Evolutionary conservation across 306 rosid genomes (phyloP), one percentile per base, ranked within the genome.

Genomic region (Trifolium repens): DNA sequence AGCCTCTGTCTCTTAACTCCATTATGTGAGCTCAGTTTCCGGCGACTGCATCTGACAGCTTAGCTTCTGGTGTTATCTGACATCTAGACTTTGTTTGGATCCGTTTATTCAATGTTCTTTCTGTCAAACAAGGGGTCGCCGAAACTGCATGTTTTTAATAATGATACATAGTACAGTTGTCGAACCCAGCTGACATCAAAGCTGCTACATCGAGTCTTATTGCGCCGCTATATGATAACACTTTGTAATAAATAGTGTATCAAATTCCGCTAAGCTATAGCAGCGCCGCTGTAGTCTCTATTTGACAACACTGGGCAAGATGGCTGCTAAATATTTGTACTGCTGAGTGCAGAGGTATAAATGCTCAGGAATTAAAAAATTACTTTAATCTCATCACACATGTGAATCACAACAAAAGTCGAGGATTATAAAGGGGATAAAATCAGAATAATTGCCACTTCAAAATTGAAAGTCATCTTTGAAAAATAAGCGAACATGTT

Each of bases 1-100:
- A 35, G 47, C 69, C 47, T 16, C 30, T n/a, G 32, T 16, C 50
- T 63, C 69, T 37, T 37, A 66, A 65, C 70, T 65, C n/a, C 50
- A 10, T 17, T 17, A 65, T 39, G 70, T 40, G 5, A 15, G 13
- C 32, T 19, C 13, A 17, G 9, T 65, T 65, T 65, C 34, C 9
- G 15, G 17, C 11, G 49, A 40, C 9, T 4, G 42, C 50, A 19
- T 65, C 70, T 39, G 52, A 2, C n/a, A 64, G 4, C 49, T 19
- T 37, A 35, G 46, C 69, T 64, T 64, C 49, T 2, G 14, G 15
- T 16, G 27, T n/a, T 15, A 35, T 64, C 69, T 64, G 40, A 64
- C n/a, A 5, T 8, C 19, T 8, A 30, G 2, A 15, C 26, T 16
- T 64, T 4, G 53, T 65, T 40, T 39, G 11, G 12, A 13, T 14